Conservation (phyloP, 2,329 filamentous ascomycete species). For the Fragosphaeria purpurea region DNA sequence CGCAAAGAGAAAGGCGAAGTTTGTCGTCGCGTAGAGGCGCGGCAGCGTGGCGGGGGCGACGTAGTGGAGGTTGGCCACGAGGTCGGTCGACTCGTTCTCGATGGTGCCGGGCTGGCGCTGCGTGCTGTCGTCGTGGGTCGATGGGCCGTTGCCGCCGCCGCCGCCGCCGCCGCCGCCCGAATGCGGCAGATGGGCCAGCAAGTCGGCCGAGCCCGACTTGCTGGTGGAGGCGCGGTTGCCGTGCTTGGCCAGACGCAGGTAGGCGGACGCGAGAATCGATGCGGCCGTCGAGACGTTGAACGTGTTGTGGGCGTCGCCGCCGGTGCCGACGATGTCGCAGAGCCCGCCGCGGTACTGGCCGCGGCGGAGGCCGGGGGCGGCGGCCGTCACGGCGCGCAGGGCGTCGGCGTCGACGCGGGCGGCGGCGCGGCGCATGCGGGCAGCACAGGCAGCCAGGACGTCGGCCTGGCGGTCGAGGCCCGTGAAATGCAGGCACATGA, state of each 20-base stretch:
- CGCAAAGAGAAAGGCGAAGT: conserved; percentile 93
- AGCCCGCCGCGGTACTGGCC: conserved; percentile 75
- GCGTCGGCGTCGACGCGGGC: conserved; percentile 56
- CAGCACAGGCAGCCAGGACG: conserved; percentile 76
- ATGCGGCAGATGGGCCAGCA: conserved; percentile 67
- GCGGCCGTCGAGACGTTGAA: conserved; percentile 97
- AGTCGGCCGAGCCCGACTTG: conserved; percentile 88
- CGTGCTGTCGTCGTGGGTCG: not conserved
- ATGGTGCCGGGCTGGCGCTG: conserved; percentile 2
- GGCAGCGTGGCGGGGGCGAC: conserved; percentile 63
- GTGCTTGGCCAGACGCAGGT: conserved; percentile 85
- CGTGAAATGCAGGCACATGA: conserved; percentile 89
- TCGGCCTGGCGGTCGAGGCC: conserved; percentile 73
- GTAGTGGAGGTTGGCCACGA: conserved; percentile 61
- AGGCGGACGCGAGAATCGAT: conserved; percentile 77
- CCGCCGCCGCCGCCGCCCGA: not conserved
- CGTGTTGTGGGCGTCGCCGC: conserved; percentile 91
- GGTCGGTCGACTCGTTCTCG: conserved; percentile 20
- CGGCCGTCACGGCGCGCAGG: conserved; percentile 51
- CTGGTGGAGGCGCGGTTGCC: conserved; percentile 93
- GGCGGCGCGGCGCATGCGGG: conserved; percentile 73
- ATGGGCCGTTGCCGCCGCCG: too few species aligned
- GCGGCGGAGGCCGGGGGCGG: conserved; percentile 49
- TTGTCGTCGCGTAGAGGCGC: conserved; percentile 65
- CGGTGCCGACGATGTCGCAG: conserved; percentile 94